phyloP scores from a whole-genome alignment of 1,139 yeast species.

The Geotrichum klebahnii region DNA sequence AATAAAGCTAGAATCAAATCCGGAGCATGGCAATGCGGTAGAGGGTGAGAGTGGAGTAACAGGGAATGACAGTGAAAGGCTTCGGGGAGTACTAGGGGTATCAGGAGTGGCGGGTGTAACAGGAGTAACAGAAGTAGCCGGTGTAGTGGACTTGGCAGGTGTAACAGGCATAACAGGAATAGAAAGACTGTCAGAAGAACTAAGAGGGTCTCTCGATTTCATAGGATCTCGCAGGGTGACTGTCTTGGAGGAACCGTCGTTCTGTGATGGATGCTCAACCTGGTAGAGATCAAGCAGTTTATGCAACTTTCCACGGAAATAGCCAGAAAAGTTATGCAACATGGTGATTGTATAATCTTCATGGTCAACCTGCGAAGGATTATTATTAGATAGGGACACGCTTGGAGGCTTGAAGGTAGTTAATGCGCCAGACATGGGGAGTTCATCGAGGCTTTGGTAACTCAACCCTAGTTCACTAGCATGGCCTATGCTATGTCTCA shows the following conservation, averaged over 20 bases:
- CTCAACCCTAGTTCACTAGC: constrained; percentile 2
- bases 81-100: not conserved
- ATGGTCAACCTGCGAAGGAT: not conserved
- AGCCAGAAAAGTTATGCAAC: constrained; percentile 4
- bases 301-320: constrained; percentile 1
- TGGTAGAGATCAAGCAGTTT: not conserved
- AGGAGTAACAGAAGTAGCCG: not conserved
- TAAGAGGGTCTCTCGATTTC: too few species aligned
- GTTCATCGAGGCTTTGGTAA: not conserved
- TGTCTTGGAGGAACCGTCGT: not conserved
- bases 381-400: too few species aligned
- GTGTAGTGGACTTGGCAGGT: not conserved
- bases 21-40: not conserved
- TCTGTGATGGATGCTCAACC: not conserved
- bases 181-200: too few species aligned
- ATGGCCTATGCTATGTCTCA: constrained; percentile 12
- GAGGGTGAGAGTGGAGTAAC: not conserved
- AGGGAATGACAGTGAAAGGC: not conserved
- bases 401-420: too few species aligned
- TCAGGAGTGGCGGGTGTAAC: not conserved
- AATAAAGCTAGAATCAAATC: constrained; percentile 4
- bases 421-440: too few species aligned
- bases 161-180: not conserved
- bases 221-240: too few species aligned
- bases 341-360: not conserved